These are phyloP conservation scores for Xerocomus brunneocitrinus DNA, from an alignment of 768 basidiomycete genomes.

Conservation along the genomic window DNA sequence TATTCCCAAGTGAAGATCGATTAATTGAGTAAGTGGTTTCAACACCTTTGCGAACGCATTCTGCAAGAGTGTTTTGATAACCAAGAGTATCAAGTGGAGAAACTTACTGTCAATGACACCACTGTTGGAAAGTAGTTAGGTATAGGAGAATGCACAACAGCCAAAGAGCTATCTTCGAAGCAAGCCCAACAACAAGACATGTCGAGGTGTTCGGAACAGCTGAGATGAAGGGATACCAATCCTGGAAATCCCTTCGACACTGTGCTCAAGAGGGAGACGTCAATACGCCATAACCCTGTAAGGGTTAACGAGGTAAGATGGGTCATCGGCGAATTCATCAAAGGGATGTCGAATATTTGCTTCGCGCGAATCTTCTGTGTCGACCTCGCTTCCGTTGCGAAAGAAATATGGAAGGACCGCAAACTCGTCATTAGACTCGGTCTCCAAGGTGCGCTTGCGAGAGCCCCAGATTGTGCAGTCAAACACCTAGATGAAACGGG, in stretches of 20 bases:
- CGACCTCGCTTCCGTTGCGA: conserved; percentile 38
- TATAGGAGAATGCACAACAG: conserved; percentile 59
- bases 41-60: conserved; percentile 41
- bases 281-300: conserved; percentile 54
- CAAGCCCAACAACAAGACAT: conserved; percentile 59
- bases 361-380: conserved; percentile 40
- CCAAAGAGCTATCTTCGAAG: conserved; percentile 55
- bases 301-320: conserved; percentile 48
- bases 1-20: conserved; percentile 54
- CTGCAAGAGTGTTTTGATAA: conserved; percentile 28
- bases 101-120: conserved; percentile 49
- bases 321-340: conserved; percentile 23
- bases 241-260: conserved; percentile 45
- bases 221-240: conserved; percentile 48
- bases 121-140: conserved; percentile 44
- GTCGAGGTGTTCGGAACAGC: conserved; percentile 56
- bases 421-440: conserved; percentile 33
- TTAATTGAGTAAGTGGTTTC: conserved; percentile 42
- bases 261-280: conserved; percentile 41
- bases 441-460: conserved; percentile 23
- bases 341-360: conserved; percentile 31
- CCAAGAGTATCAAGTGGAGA: background rate
- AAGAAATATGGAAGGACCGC: conserved; percentile 38
- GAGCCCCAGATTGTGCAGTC: conserved; percentile 12
- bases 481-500: conserved; percentile 15